Evolutionary conservation across 2,329 filamentous ascomycete genomes (phyloP), one percentile per base, ranked within the genome.

Genomic region (Claviceps sp.): DNA sequence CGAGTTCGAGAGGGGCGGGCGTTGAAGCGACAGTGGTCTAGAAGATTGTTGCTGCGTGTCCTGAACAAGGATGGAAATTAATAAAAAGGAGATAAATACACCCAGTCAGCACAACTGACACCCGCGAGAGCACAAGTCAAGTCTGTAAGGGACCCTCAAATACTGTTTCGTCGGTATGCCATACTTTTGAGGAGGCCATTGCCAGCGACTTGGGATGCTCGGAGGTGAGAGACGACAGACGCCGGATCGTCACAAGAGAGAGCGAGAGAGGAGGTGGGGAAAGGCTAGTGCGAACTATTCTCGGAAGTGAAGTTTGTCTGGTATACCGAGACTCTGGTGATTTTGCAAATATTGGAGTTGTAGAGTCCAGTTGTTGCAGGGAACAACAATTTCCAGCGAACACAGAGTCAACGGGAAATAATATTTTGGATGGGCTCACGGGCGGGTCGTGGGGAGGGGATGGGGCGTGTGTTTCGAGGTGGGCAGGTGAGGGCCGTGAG

Each of bases 171-270:
- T 42, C 13, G 57, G 49, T 60, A 57, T 50, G 48, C 61, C 63
- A 62, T 79, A 81, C 78, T 73, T 79, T 80, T 65, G 77, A 80
- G 64, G 77, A 81, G 67, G 78, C 77, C 78, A 81, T 81, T 72
- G 70, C 70, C 68, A 64, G 65, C 64, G 60, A 63, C 57, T 63
- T 65, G 60, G 58, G 56, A 61, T 62, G 64, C 61, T 65, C 64
- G 60, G 54, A 57, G 60, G 57, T 59, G 62, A 60, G 61, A 65
- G 60, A 60, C 60, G 63, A 63, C 61, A 57, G 59, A 52, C 55
- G 62, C 58, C 60, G 59, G 59, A 63, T 62, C 59, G 63, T 61
- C 62, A 59, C 62, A 54, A 58, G 55, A 55, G 60, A 55, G 54
- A 54, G 54, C 56, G 50, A 53, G 56, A n/a, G 8, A 11, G 40